Percentiles rank a stretch among this genome's conserved stretches.
Conservation (phyloP, 2,329 filamentous ascomycete genomes). For the Cercospora sp. region DNA sequence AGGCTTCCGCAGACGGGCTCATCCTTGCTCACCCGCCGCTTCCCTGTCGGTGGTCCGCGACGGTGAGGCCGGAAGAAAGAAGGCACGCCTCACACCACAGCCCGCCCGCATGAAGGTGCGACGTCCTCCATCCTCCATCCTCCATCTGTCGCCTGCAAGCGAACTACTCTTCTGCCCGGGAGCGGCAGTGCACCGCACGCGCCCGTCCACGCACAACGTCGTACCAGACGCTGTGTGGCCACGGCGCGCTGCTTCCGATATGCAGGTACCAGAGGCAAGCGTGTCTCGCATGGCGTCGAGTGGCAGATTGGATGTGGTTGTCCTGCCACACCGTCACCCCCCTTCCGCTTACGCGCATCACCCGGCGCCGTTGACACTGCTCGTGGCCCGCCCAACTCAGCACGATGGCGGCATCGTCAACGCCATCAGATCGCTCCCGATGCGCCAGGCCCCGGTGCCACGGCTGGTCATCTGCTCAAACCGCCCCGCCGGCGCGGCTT, state of each 20-base stretch:
- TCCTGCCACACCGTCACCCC: not conserved
- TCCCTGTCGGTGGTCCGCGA: not conserved
- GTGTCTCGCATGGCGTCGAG: not conserved
- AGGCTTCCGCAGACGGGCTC: not conserved
- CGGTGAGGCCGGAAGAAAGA: not conserved
- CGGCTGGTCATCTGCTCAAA: slow-evolving; percentile 15
- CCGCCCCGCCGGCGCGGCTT: slow-evolving; percentile 10
- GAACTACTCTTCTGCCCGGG: not conserved
- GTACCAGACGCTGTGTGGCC: slow-evolving; percentile 6
- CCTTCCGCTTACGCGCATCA: slow-evolving; percentile 4
- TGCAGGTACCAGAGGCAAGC: slow-evolving; percentile 18
- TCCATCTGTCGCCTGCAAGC: not conserved
- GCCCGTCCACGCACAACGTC: too few species aligned
- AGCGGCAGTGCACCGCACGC: too few species aligned
- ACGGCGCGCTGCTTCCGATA: slow-evolving; percentile 8
- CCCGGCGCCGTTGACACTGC: not conserved
- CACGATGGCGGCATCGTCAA: not conserved
- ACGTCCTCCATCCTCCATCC: not conserved
- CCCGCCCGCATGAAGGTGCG: not conserved
- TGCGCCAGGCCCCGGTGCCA: not conserved
- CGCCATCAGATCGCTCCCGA: slow-evolving; percentile 4
- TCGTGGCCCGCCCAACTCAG: not conserved
- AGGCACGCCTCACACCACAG: not conserved
- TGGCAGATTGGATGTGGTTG: not conserved
- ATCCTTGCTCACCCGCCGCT: not conserved